phyloP scores from a whole-genome alignment of 441 rosid genomes.

The Jatropha multifida region DNA sequence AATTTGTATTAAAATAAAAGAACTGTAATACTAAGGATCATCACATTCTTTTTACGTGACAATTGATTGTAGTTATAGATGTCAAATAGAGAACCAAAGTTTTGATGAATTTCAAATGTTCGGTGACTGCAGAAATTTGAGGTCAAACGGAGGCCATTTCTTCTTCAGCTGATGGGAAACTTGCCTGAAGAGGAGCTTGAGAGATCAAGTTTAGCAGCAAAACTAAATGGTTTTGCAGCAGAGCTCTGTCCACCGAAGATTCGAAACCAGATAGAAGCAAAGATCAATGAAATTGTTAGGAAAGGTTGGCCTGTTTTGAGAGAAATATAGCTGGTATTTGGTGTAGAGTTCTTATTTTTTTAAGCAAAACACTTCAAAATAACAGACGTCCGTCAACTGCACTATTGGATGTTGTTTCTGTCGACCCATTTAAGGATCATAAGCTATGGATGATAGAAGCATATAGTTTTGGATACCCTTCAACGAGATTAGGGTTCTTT shows the following conservation, averaged over 20 bases:
- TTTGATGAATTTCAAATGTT: conserved; percentile 8
- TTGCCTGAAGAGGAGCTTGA: conserved; percentile 76
- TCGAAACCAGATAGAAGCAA: conserved; percentile 60
- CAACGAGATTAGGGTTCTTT: neutral
- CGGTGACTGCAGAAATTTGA: conserved; percentile 65
- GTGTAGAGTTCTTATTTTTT: neutral
- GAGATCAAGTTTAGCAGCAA: conserved; percentile 66
- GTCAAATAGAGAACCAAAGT: neutral
- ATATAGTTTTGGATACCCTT: neutral
- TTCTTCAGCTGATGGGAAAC: conserved; percentile 80
- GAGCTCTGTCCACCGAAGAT: conserved; percentile 65
- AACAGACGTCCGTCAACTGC: neutral
- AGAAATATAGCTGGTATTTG: conserved; percentile 33
- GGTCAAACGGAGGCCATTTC: conserved; percentile 72
- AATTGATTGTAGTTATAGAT: neutral
- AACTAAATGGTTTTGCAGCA: conserved; percentile 75
- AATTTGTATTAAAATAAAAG: too few relatives aligned
- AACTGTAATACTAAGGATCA: too few relatives aligned
- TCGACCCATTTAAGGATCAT: neutral
- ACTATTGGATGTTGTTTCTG: neutral
- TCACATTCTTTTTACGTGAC: neutral
- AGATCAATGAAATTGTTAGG: conserved; percentile 63
- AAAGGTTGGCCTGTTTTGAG: conserved; percentile 82
- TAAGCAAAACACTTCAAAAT: neutral
- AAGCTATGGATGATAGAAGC: neutral